Conservation (phyloP, 805 yeast genomes). For the Torulaspora gathmanii region DNA sequence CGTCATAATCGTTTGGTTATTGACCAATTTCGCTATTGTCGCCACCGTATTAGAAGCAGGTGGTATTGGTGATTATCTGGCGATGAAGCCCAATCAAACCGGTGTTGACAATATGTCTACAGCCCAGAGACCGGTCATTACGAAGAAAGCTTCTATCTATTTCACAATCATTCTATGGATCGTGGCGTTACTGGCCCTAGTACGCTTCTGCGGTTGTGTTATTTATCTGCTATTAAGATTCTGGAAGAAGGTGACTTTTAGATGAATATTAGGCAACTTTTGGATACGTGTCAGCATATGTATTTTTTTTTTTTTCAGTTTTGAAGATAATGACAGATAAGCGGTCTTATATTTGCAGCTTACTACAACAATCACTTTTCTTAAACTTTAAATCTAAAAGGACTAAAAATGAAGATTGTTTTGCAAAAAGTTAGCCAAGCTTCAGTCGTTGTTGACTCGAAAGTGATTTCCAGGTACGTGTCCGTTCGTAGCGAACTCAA, state of each 20-base stretch:
- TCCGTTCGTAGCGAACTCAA: background rate
- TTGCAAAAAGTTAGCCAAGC: conserved; percentile 87
- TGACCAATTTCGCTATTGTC: conserved; percentile 75
- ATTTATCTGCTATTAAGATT: conserved; percentile 46
- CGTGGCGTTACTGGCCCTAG: conserved; percentile 84
- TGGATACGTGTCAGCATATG: background rate
- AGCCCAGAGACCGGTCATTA: conserved; percentile 24
- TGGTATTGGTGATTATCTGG: conserved; percentile 51
- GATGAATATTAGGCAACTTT: background rate
- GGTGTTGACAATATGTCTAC: conserved; percentile 14
- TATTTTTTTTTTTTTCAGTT: background rate
- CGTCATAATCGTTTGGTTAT: conserved; percentile 85
- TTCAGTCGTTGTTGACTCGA: conserved; percentile 75
- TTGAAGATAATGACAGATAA: background rate
- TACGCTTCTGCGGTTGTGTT: conserved; percentile 73
- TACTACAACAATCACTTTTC: no score
- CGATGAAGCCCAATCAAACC: conserved; percentile 21
- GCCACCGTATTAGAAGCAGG: conserved; percentile 83
- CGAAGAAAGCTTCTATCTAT: conserved; percentile 56
- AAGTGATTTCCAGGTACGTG: conserved; percentile 58
- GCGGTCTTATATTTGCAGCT: background rate
- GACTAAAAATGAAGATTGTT: conserved; percentile 68
- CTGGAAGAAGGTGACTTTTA: conserved; percentile 22
- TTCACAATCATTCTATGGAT: conserved; percentile 86
- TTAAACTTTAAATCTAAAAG: no score